These are phyloP conservation scores for Komagataea norvegica DNA, from an alignment of 1,139 yeast genomes.

Conservation along the genomic window DNA sequence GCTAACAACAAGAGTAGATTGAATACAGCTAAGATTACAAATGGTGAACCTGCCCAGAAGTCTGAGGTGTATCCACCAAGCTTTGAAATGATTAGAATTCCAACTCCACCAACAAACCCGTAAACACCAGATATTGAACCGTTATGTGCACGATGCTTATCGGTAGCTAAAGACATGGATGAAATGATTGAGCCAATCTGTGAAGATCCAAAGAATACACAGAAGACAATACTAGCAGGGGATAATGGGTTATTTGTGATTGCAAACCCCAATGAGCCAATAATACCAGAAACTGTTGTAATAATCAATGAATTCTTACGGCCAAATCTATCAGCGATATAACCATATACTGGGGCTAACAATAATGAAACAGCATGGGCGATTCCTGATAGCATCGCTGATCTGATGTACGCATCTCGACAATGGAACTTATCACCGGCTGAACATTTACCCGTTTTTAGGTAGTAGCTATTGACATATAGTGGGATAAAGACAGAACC, in stretches of 20 bases:
- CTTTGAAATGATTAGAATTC: constrained; percentile 54
- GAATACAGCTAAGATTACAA: constrained; percentile 47
- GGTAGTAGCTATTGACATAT: constrained; percentile 54
- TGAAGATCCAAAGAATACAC: constrained; percentile 43
- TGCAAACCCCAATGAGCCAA: constrained; percentile 34
- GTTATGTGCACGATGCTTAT: constrained; percentile 37
- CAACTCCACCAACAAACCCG: constrained; percentile 65
- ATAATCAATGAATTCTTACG: constrained; percentile 33
- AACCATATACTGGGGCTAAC: constrained; percentile 63
- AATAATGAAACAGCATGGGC: constrained; percentile 53
- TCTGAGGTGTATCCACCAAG: constrained; percentile 63
- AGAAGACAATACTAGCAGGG: constrained; percentile 30
- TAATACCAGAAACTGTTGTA: constrained; percentile 36
- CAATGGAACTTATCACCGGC: constrained; percentile 38
- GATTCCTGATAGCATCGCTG: constrained; percentile 67
- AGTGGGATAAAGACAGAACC: constrained; percentile 62
- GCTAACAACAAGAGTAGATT: constrained; percentile 30
- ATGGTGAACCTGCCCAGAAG: constrained; percentile 54
- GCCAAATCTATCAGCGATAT: constrained; percentile 49
- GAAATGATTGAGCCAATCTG: constrained; percentile 58
- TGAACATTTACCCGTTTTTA: constrained; percentile 44
- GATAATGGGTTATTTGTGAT: constrained; percentile 31
- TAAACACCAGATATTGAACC: constrained; percentile 70
- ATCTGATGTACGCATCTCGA: constrained; percentile 57
- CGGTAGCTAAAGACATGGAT: constrained; percentile 44